Evolutionary conservation across 345 rosid genomes (phyloP), one percentile per base, ranked within the genome.

Genomic region (Hibiscus mutabilis): DNA sequence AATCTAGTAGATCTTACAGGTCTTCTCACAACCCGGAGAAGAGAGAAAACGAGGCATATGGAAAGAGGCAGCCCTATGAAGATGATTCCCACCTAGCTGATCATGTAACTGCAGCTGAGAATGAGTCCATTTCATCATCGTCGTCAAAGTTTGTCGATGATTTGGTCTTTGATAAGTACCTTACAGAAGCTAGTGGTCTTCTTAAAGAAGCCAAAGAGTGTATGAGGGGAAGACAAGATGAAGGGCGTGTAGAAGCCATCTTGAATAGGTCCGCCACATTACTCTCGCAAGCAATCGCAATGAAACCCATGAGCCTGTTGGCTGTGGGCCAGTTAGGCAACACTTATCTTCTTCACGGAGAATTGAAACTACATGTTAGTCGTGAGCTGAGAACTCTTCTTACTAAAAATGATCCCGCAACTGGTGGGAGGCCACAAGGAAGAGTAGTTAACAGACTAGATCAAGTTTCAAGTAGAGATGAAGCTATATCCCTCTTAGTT

Each of bases 281-380:
- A 73, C 88, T 89, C 44, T 75, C 81, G 11, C 81, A 80, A 69
- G 89, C 91, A 59, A 29, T 75, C 29, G 52, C 78, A 57, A 70
- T 89, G 89, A 89, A 84, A 76, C 94, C 94, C 0, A 80, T 85
- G 88, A 87, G 89, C 75, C 74, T 89, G 64, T 80, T 89, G 79
- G 91, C 94, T 1, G 87, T 87, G 0, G 94, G 94, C 44, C 91
- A 80, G 56, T 75, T 89, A 80, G 94, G 94, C 6, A 89, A 87
- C 44, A 83, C 94, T 2, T 85, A 84, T 76, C 89, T 89, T 70
- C 86, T 89, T 79, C 95, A 86, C 58, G 95, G 95, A 74, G 90
- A 87, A 77, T 67, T 89, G 25, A 89, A 89, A 74, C 74, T 85
- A 69, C 82, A 74, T 37, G 73, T 81, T 19, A 89, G 90, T 71